Evolutionary conservation across 176 grass and related monocot species (phyloP).

Genomic region (Triticum turgidum): DNA sequence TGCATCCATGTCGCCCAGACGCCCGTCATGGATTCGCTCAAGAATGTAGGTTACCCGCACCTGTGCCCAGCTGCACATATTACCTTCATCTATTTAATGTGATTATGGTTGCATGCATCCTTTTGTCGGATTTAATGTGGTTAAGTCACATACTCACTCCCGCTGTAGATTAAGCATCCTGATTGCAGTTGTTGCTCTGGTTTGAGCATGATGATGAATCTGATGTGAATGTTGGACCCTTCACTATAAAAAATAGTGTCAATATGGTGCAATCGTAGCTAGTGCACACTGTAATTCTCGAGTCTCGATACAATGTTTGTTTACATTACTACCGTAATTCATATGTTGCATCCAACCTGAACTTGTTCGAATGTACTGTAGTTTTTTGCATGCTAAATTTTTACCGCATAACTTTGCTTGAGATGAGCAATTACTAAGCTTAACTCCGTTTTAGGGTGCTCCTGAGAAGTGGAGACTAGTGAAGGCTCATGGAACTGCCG

Average conservation of each 20-base stretch:
- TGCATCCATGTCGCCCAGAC: slow-evolving; percentile 92
- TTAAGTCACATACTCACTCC: neutral
- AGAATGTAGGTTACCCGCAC: slow-evolving; percentile 48
- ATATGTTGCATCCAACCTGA: neutral
- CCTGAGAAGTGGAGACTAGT: slow-evolving; percentile 89
- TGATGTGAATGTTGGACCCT: neutral
- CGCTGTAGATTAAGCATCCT: neutral
- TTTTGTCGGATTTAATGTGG: neutral
- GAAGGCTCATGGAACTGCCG: slow-evolving; percentile 94
- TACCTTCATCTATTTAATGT: neutral
- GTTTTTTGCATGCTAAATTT: neutral
- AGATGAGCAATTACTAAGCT: neutral
- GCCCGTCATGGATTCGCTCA: slow-evolving; percentile 90
- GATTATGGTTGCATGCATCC: neutral
- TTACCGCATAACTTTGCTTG: neutral
- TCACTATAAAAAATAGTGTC: neutral
- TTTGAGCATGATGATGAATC: neutral
- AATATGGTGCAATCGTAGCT: neutral
- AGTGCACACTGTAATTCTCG: neutral
- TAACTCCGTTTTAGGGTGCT: slow-evolving; percentile 52
- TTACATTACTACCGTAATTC: neutral
- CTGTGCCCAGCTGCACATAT: neutral
- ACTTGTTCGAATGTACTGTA: neutral
- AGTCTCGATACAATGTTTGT: neutral
- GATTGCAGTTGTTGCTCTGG: neutral